phyloP scores from a whole-genome alignment of 176 grass and related monocot species.

The Avena insularis region DNA sequence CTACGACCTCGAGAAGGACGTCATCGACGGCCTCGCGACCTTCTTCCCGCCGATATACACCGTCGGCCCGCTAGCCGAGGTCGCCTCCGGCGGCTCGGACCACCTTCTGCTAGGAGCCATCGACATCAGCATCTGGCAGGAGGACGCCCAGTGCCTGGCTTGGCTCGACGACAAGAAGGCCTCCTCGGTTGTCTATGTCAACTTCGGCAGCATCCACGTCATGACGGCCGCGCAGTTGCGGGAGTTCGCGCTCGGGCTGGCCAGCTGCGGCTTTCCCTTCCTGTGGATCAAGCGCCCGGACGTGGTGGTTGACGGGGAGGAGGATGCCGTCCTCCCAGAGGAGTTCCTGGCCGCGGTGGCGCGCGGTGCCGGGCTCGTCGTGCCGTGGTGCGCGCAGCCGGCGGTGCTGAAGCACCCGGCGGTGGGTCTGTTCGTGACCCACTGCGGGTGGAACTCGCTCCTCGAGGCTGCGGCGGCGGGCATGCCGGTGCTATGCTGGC shows the following conservation, averaged over 20 bases:
- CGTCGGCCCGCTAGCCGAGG: constrained; percentile 40
- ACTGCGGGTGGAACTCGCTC: constrained; percentile 13
- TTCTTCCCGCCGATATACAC: constrained; percentile 51
- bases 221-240: constrained; percentile 20
- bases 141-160: constrained; percentile 37
- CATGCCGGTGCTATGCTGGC: constrained; percentile 37
- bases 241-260: constrained; percentile 48
- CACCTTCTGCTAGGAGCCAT: not conserved
- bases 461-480: too few species aligned
- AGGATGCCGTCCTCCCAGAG: not conserved
- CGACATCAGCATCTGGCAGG: constrained; percentile 38
- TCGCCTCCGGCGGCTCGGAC: not conserved
- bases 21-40: constrained; percentile 41
- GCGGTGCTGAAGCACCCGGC: constrained; percentile 51
- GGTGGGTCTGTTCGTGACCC: constrained; percentile 59
- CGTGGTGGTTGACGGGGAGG: constrained; percentile 13
- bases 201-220: constrained; percentile 44
- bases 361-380: constrained; percentile 40
- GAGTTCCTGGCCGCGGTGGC: constrained; percentile 17
- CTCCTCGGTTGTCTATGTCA: not conserved
- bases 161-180: constrained; percentile 51
- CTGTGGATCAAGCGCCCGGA: constrained; percentile 49
- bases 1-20: constrained; percentile 3
- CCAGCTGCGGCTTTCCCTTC: constrained; percentile 35
- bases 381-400: constrained; percentile 51